Base-by-base conservation (phyloP, 495 filamentous ascomycete species). In the Mytilinidion resinicola region DNA sequence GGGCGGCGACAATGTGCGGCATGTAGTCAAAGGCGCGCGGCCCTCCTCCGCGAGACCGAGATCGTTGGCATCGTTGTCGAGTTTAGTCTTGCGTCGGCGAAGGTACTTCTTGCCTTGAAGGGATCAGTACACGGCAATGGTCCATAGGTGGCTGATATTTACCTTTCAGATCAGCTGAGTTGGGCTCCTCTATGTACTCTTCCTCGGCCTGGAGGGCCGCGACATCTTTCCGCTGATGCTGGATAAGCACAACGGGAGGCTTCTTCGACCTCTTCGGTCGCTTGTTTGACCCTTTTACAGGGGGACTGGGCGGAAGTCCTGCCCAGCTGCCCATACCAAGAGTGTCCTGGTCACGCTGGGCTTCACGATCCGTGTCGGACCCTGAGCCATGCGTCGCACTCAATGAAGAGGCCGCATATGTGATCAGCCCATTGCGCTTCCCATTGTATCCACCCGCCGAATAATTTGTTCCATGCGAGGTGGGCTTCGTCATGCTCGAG, bases 311-410 rank as follows among this genome's bases (percentile, higher is more conserved):
- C 6, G 17, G 47, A 0, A 51, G 53, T 1, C 12, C 46, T 9
- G 44, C 38, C 59, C 53, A 56, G 48, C 37, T 34, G 30, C 59
- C 59, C 12, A 62, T 4, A 12, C 53, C 53, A 37, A 42, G 9
- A 10, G 56, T 33, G 19, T 12, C 17, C 30, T 53, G 42, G 10
- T 62, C 53, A n/a, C 50, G 59, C 1, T 5, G 30, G 12, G 36
- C 38, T 25, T 61, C 53, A 9, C 21, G 19, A 10, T 62, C 60
- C 19, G 35, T 50, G 43, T 61, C 59, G 10, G 54, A 48, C 6
- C 55, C 55, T 21, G 60, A 62, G 5, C 60, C 60, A 35, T 62
- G 54, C 4, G 60, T 57, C 21, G 60, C 60, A 30, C 48, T 57
- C 17, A 58, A 33, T 14, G 60, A 62, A 30, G 60, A 62, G 33